A percentile compares a stretch with the other conserved stretches of the same genome.
phyloP scores from a whole-genome alignment of 257 asterid genomes.

The Paraleonurus japonicus region DNA sequence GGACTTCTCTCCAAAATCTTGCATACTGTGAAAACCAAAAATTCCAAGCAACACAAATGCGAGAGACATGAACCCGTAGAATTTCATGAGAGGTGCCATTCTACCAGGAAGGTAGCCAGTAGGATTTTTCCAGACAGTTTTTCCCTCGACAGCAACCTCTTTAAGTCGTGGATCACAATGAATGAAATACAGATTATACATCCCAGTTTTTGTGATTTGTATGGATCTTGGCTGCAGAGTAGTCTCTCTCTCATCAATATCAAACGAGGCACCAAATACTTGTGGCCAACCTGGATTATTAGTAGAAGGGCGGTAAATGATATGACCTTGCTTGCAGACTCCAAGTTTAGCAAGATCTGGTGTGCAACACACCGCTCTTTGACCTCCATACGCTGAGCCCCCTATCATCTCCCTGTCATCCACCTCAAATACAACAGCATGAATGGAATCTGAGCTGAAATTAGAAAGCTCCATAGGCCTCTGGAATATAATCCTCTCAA shows the following conservation, averaged over 20 bases:
- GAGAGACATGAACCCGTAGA: slow-evolving; percentile 85
- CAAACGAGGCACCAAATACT: slow-evolving; percentile 69
- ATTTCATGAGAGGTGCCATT: slow-evolving; percentile 95
- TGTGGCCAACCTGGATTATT: slow-evolving; percentile 90
- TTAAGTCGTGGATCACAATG: slow-evolving; percentile 83
- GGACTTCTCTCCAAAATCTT: slow-evolving; percentile 88
- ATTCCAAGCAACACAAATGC: slow-evolving; percentile 79
- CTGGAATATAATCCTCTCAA: slow-evolving; percentile 72
- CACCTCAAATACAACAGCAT: slow-evolving; percentile 84
- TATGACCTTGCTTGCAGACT: slow-evolving; percentile 78
- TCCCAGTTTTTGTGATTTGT: slow-evolving; percentile 80
- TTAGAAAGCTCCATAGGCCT: slow-evolving; percentile 76
- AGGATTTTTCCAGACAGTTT: slow-evolving; percentile 94
- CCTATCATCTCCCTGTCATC: slow-evolving; percentile 85
- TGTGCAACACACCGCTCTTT: slow-evolving; percentile 91
- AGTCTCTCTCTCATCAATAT: slow-evolving; percentile 46
- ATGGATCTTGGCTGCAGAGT: slow-evolving; percentile 59
- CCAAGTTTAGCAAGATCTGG: slow-evolving; percentile 93
- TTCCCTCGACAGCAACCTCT: slow-evolving; percentile 68
- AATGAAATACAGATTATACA: slow-evolving; percentile 89
- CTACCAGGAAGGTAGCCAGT: slow-evolving; percentile 94
- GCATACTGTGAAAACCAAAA: slow-evolving; percentile 96
- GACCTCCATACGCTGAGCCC: slow-evolving; percentile 97
- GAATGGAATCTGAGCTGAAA: slow-evolving; percentile 64
- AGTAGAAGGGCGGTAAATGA: slow-evolving; percentile 79